Conservation (phyloP, 805 yeast genomes). For the Blastobotrys terrestris region DNA sequence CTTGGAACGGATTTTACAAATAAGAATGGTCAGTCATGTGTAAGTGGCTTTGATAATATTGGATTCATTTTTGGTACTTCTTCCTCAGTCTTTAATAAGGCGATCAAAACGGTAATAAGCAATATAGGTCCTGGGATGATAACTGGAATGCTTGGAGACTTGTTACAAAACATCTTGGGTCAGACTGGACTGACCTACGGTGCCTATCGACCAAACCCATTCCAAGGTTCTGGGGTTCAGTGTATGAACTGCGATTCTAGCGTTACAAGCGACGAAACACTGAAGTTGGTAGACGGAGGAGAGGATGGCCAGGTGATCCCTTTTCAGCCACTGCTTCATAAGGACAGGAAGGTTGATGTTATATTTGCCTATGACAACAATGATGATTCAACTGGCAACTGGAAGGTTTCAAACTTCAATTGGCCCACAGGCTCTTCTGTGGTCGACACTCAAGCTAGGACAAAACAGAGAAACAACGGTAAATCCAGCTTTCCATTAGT, state of each 20-base stretch:
- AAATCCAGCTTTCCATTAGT: not conserved
- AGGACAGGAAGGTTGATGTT: constrained; percentile 54
- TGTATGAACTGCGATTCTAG: constrained; percentile 23
- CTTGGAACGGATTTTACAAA: constrained; percentile 60
- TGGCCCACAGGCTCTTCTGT: constrained; percentile 44
- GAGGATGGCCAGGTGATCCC: constrained; percentile 66
- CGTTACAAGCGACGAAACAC: constrained; percentile 23
- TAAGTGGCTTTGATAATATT: constrained; percentile 69
- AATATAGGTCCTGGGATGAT: constrained; percentile 53
- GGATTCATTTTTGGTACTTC: constrained; percentile 81
- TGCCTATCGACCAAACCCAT: constrained; percentile 69
- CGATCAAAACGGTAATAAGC: constrained; percentile 60
- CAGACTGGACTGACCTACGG: constrained; percentile 51
- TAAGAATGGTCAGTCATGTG: constrained; percentile 39
- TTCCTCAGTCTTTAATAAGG: constrained; percentile 62
- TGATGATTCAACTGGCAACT: constrained; percentile 28
- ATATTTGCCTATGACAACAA: constrained; percentile 45
- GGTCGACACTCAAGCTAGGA: constrained; percentile 27
- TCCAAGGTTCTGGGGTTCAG: constrained; percentile 38
- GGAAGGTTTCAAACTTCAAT: constrained; percentile 24
- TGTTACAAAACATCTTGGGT: constrained; percentile 1
- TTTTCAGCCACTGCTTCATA: constrained; percentile 54
- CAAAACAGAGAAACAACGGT: not conserved
- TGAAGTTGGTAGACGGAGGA: constrained; percentile 66
- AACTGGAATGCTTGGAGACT: constrained; percentile 42